phyloP scores from a whole-genome alignment of 345 rosid genomes.

The Hypericum perforatum region DNA sequence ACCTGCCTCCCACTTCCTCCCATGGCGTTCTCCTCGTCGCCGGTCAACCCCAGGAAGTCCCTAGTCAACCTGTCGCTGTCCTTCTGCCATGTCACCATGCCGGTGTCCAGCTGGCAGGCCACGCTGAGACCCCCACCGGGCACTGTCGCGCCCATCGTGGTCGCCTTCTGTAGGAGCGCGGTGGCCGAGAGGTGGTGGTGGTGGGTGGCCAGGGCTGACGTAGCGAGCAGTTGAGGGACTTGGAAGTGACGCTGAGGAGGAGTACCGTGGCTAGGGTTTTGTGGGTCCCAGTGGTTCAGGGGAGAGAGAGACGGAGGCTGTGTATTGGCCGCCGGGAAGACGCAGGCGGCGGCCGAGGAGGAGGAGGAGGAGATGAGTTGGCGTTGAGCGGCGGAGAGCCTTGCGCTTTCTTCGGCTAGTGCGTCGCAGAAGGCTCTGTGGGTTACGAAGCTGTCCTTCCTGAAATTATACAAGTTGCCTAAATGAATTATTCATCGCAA shows the following conservation, averaged over 20 bases:
- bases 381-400: conserved; percentile 32
- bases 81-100: conserved; percentile 51
- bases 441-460: conserved; percentile 94
- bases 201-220: conserved; percentile 4
- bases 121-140: conserved; percentile 25
- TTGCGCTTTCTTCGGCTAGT: conserved; percentile 81
- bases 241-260: conserved; percentile 32
- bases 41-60: conserved; percentile 68
- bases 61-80: conserved; percentile 48
- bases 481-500: too few relatives aligned
- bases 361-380: conserved; percentile 24
- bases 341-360: conserved; percentile 10
- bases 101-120: conserved; percentile 25
- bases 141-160: conserved; percentile 36
- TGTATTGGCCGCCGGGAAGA: conserved; percentile 9
- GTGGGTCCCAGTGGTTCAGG: conserved; percentile 20
- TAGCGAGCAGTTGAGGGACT: conserved; percentile 13
- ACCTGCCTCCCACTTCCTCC: conserved; percentile 6
- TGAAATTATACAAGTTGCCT: conserved; percentile 19
- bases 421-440: conserved; percentile 95
- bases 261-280: background rate
- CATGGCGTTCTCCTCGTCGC: conserved; percentile 11
- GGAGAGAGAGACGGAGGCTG: conserved; percentile 19
- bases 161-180: conserved; percentile 87
- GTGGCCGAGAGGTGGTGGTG: conserved; percentile 62